phyloP scores from a whole-genome alignment of 768 basidiomycete species.

The Boletus fagicola region DNA sequence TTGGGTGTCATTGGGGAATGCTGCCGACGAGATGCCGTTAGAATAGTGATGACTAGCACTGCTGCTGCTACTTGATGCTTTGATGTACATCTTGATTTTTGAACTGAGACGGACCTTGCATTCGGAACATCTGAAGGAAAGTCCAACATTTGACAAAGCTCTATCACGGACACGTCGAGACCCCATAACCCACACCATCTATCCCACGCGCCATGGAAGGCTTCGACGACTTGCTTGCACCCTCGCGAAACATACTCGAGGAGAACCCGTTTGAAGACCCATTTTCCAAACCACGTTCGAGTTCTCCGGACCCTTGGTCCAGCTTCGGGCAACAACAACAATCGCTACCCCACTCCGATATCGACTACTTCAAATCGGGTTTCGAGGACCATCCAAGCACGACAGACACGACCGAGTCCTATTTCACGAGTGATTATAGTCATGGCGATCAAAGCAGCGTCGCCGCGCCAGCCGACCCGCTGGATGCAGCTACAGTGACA shows the following conservation, averaged over 20 bases:
- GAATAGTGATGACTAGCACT: constrained; percentile 47
- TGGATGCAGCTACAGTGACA: constrained; percentile 38
- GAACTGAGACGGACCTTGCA: constrained; percentile 5
- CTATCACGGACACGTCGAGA: not conserved
- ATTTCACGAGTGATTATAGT: constrained; percentile 34
- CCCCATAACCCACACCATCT: not conserved
- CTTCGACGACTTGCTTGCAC: constrained; percentile 73
- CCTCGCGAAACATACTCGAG: constrained; percentile 61
- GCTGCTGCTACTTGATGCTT: not conserved
- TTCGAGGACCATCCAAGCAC: constrained; percentile 27
- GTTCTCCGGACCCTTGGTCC: constrained; percentile 77
- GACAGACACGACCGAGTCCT: constrained; percentile 34
- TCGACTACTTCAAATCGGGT: constrained; percentile 31
- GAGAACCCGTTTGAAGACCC: constrained; percentile 76
- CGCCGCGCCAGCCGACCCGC: constrained; percentile 36
- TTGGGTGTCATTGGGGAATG: constrained; percentile 72
- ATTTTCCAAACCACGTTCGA: constrained; percentile 58
- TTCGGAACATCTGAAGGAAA: constrained; percentile 1
- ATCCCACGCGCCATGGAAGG: constrained; percentile 52
- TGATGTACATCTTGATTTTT: constrained; percentile 17
- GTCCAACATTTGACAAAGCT: not conserved
- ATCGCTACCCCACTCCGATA: constrained; percentile 16
- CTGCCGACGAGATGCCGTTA: constrained; percentile 79
- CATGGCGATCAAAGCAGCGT: constrained; percentile 28
- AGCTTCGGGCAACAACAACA: constrained; percentile 46